These are phyloP conservation scores for Paramyrothecium sp. DNA, from an alignment of 2,329 filamentous ascomycete genomes.

Conservation along the genomic window DNA sequence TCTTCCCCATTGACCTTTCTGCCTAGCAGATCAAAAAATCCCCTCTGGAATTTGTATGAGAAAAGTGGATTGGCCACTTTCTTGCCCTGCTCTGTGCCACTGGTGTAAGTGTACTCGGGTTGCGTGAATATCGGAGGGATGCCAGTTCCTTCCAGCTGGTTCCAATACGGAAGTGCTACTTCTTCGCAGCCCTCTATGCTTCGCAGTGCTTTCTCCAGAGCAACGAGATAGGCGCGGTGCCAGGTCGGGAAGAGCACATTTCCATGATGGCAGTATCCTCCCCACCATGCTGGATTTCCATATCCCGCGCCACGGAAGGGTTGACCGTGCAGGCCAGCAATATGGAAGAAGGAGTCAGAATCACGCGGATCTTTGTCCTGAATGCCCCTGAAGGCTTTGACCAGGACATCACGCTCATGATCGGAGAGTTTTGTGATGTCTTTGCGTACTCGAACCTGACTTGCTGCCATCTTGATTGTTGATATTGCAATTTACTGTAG, in stretches of 20 bases:
- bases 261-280: too few relatives aligned
- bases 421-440: too few relatives aligned
- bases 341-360: too few relatives aligned
- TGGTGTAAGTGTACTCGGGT: slow-evolving; percentile 1
- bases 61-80: slow-evolving; percentile 16
- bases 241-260: slow-evolving; percentile 18
- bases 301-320: too few relatives aligned
- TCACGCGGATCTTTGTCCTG: too few relatives aligned
- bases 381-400: too few relatives aligned
- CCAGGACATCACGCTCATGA: too few relatives aligned
- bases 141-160: slow-evolving; percentile 9
- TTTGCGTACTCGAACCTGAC: too few relatives aligned
- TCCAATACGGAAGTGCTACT: slow-evolving; percentile 20
- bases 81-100: slow-evolving; percentile 1
- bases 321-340: too few relatives aligned
- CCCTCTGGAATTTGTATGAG: slow-evolving; percentile 18
- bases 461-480: too few relatives aligned
- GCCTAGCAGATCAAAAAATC: slow-evolving; percentile 7
- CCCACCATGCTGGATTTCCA: too few relatives aligned
- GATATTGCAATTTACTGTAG: too few relatives aligned
- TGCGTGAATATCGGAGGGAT: slow-evolving; percentile 8
- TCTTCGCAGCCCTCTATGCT: slow-evolving; percentile 1
- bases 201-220: slow-evolving; percentile 19
- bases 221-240: slow-evolving; percentile 24
- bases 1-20: not conserved